Base-by-base conservation (phyloP, 306 rosid genomes). In the Cicer chorassanicum region DNA sequence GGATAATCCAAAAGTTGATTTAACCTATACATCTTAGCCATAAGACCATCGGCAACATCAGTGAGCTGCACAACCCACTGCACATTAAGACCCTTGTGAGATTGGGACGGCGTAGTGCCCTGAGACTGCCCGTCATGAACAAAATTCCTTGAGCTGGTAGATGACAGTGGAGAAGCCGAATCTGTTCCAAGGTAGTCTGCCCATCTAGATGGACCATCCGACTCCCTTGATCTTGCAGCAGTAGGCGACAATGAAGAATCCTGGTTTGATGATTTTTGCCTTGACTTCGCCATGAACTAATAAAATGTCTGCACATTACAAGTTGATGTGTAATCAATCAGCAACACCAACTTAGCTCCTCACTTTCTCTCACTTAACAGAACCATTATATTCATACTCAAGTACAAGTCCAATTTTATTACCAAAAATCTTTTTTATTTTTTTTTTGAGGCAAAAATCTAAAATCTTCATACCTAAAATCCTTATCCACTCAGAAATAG, bases 1-100 rank as follows among this genome's bases (percentile, higher is more conserved):
- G 98, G 98, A 82, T 87, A 94, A 83, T 92, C 98, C 92, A 94
- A 85, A 76, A 91, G 92, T 76, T 94, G 98, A 81, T 92, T 91
- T 72, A 94, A 81, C 88, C 97, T 87, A 86, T 94, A 88, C 89
- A 92, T 92, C 86, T 91, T 92, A 81, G 96, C 98, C 98, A 94
- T 88, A 84, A 94, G 93, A 81, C 98, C 98, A 70, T 94, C 92
- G 0, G 93, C 98, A 74, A 94, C 98, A 80, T 90, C 95, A 45
- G 89, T 90, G 56, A 94, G 91, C 61, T 94, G 96, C 65, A 90
- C 88, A 76, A 91, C 89, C 97, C 91, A 92, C 89, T 91, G 97
- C 87, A 91, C 83, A 79, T 89, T 92, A 80, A 94, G 80, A 55
- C 95, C 89, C 86, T 85, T 94, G 48, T 87, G 95, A 10, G 90